Base-by-base conservation (phyloP, 129 eudicot species). In the Arctium lappa region DNA sequence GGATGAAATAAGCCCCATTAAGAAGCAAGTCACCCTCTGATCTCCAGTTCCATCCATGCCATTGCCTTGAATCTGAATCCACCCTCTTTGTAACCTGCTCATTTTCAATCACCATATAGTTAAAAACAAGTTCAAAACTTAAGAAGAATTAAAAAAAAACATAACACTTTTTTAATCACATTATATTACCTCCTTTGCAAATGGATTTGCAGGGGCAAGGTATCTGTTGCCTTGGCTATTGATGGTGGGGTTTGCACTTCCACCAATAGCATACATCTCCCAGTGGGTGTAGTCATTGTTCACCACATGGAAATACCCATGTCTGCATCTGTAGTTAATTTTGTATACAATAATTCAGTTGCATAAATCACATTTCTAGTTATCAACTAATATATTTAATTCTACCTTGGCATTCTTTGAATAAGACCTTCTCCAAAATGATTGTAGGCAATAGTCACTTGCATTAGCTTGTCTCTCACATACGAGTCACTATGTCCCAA, bases 261-360 rank as follows among this genome's bases (percentile, higher is more conserved):
- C 98, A 75, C 98, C 98, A 69, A 94, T 94, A 2, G 98, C 98
- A 79, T 94, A 94, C 98, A 94, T 94, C 80, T 91, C 98, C 98
- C 97, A 94, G 88, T 94, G 97, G 71, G 98, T 94, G 84, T 94
- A 94, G 92, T 94, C 98, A 80, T 94, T 94, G 89, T 94, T 94
- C 86, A 94, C 98, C 88, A 94, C 98, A 84, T 94, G 98, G 86
- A 94, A 94, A 80, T 94, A 94, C 33, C 98, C 98, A 81, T 90
- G 98, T 75, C 98, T 92, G 77, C 98, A 94, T 88, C 98, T 94
- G 94, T 82, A 81, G 32, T 80, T n/a, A 16, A 60, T 60, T 37
- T 86, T 80, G 40, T 82, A 66, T 56, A 79, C 50, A 74, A 44
- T 15, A 42, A 60, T 60, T 60, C 29, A 60, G 11, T 12, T 37